phyloP scores from a whole-genome alignment of 495 filamentous ascomycete genomes.

The Hypoxylon fuscum region DNA sequence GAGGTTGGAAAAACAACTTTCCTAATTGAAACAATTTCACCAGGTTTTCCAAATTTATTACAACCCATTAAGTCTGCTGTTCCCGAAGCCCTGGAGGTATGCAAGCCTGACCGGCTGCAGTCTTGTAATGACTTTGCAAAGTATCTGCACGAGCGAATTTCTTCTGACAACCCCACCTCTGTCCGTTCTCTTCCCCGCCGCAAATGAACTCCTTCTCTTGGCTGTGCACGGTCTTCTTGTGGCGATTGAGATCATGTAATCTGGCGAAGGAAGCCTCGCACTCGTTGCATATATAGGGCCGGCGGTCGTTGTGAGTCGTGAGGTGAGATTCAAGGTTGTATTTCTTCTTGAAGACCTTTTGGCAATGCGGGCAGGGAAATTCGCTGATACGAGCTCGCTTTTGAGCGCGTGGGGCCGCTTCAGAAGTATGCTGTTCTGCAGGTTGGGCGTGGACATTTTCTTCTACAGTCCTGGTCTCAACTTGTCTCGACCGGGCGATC shows the following conservation, averaged over 20 bases:
- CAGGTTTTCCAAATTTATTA: too few species aligned
- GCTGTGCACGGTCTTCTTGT: conserved; percentile 55
- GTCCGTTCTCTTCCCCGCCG: conserved; percentile 13
- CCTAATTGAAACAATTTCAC: too few species aligned
- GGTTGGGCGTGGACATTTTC: conserved; percentile 2
- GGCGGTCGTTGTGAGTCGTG: conserved; percentile 54
- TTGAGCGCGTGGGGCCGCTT: not conserved
- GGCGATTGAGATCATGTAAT: conserved; percentile 54
- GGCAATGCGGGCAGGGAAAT: conserved; percentile 54
- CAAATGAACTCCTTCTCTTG: conserved; percentile 50
- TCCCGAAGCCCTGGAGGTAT: too few species aligned
- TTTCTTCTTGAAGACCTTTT: conserved; percentile 57
- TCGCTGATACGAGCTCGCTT: conserved; percentile 10
- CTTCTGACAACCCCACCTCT: conserved; percentile 32
- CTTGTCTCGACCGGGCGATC: not conserved
- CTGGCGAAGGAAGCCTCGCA: conserved; percentile 44
- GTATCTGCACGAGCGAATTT: conserved; percentile 38
- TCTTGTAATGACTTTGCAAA: conserved; percentile 39
- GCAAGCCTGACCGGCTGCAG: conserved; percentile 41
- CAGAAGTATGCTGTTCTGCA: conserved; percentile 8
- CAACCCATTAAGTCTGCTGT: too few species aligned
- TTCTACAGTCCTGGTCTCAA: not conserved
- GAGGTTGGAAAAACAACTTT: too few species aligned
- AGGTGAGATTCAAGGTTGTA: conserved; percentile 58
- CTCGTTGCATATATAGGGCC: conserved; percentile 52